Percentiles rank a stretch among this genome's conserved stretches.
Conservation (phyloP, 768 basidiomycete species). For the Kwoniella europaea region DNA sequence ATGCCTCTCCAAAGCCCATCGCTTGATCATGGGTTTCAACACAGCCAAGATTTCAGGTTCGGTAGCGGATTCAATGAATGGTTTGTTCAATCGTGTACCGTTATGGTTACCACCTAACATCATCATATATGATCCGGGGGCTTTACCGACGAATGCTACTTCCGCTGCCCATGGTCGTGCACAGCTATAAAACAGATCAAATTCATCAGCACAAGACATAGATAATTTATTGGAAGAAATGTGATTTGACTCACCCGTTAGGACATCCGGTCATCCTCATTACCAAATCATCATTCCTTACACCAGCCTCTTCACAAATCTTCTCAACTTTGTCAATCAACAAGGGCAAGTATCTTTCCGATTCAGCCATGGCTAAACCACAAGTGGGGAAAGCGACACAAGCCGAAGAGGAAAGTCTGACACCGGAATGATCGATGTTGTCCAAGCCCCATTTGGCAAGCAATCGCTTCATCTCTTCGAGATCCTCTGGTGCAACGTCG, state of each 20-base stretch:
- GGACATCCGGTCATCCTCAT: conserved; percentile 98
- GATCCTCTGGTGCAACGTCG: conserved; percentile 74
- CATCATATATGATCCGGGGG: conserved; percentile 89
- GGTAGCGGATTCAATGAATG: conserved; percentile 77
- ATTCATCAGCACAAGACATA: not conserved
- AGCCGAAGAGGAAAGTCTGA: conserved; percentile 87
- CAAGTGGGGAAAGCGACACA: conserved; percentile 97
- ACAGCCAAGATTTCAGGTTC: conserved; percentile 91
- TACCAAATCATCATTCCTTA: conserved; percentile 90
- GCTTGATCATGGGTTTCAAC: conserved; percentile 89
- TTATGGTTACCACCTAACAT: conserved; percentile 94
- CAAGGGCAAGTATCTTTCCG: conserved; percentile 85
- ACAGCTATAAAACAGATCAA: conserved; percentile 59
- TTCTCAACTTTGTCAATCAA: conserved; percentile 91
- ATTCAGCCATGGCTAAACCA: conserved; percentile 80
- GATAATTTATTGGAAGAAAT: conserved; percentile 58
- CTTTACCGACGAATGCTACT: conserved; percentile 95
- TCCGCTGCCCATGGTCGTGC: conserved; percentile 93
- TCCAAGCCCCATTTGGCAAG: conserved; percentile 87
- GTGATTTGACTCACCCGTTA: conserved; percentile 49
- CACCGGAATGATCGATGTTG: conserved; percentile 75
- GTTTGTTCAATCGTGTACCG: conserved; percentile 94
- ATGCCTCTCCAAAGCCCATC: conserved; percentile 81
- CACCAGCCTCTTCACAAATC: conserved; percentile 89
- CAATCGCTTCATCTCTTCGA: conserved; percentile 76